Evolutionary conservation across 805 yeast genomes (phyloP), one percentile per base, ranked within the genome.

Genomic region (Pichia occidentalis): DNA sequence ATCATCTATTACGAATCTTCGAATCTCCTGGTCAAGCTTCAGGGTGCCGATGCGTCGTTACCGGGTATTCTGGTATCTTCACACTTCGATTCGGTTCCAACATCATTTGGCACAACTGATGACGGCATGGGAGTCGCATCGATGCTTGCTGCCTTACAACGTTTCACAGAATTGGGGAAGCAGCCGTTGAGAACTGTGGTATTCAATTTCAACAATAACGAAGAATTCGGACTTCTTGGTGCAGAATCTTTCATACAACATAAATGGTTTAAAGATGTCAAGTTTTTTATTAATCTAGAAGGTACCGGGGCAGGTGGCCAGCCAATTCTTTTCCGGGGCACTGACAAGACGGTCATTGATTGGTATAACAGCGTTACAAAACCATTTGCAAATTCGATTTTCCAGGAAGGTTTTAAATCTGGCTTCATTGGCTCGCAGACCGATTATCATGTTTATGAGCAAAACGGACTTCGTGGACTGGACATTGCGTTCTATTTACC

Each of bases 261-360:
- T 55, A 78, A 81, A 13, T 83, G 94, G 90, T 67, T 74, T 17
- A 59, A 68, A 27, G 57, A 72, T 12, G 77, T 82, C 2, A 64
- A 64, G 28, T 80, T 71, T 51, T 81, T 88, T 40, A 66, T 87
- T 47, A 88, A 88, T 55, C 63, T 87, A 45, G 97, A 87, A 64
- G 96, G 96, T 13, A 85, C 95, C 0, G 96, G 96, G 3, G 82
- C 92, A 1, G 95, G 95, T 19, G 88, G 92, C 4, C 75, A 81
- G 47, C 84, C 95, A 1, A 68, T 85, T 16, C 61, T 87, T 34
- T 86, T 88, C 57, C 71, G 96, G 57, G 78, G 87, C n/a, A 76
- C 94, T 0, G 94, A 86, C 53, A 70, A 69, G 44, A 84, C 83
- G 1, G 74, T 85, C 10, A 75, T 82, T 2, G 71, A 72, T 43